Conservation (phyloP, 352 stramenopile genomes). For the Plasmopara viticola region DNA sequence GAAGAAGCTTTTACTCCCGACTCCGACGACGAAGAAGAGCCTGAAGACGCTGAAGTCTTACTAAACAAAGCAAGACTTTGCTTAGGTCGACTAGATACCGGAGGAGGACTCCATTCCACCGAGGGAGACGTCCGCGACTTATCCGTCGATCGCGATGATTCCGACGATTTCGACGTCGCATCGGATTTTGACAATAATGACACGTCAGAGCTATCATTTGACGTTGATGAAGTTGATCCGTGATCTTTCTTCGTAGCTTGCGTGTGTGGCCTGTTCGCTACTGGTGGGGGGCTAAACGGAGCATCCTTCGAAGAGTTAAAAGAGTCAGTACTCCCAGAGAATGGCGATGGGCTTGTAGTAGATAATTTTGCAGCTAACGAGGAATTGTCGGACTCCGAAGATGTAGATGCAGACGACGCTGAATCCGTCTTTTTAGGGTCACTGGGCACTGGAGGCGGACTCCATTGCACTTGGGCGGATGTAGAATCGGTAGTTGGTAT, state of each 20-base stretch:
- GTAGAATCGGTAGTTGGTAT: slow-evolving; percentile 8
- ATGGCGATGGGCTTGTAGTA: slow-evolving; percentile 6
- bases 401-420: slow-evolving; percentile 9
- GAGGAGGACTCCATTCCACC: slow-evolving; percentile 17
- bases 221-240: slow-evolving; percentile 11
- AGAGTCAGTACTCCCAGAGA: slow-evolving; percentile 7
- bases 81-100: slow-evolving; percentile 16
- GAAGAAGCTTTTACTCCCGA: slow-evolving; percentile 10
- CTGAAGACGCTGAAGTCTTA: slow-evolving; percentile 3
- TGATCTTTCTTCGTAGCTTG: slow-evolving; percentile 6
- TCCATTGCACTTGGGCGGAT: slow-evolving; percentile 14
- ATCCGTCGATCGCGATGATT: slow-evolving; percentile 13
- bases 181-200: slow-evolving; percentile 14
- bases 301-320: slow-evolving; percentile 7
- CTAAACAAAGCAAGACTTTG: slow-evolving; percentile 13
- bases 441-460: slow-evolving; percentile 18
- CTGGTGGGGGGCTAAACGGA: slow-evolving; percentile 20
- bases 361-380: slow-evolving; percentile 7
- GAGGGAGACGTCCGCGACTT: slow-evolving; percentile 20
- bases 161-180: slow-evolving; percentile 2
- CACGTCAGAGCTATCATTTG: slow-evolving; percentile 5
- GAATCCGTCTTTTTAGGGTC: slow-evolving; percentile 10
- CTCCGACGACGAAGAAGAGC: slow-evolving; percentile 8
- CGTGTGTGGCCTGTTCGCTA: slow-evolving; percentile 21
- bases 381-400: slow-evolving; percentile 8